Percentiles rank a stretch among this genome's conserved stretches.
These are phyloP conservation scores for Massarina eburnea DNA, from an alignment of 2,329 filamentous ascomycete species.

Conservation along the genomic window DNA sequence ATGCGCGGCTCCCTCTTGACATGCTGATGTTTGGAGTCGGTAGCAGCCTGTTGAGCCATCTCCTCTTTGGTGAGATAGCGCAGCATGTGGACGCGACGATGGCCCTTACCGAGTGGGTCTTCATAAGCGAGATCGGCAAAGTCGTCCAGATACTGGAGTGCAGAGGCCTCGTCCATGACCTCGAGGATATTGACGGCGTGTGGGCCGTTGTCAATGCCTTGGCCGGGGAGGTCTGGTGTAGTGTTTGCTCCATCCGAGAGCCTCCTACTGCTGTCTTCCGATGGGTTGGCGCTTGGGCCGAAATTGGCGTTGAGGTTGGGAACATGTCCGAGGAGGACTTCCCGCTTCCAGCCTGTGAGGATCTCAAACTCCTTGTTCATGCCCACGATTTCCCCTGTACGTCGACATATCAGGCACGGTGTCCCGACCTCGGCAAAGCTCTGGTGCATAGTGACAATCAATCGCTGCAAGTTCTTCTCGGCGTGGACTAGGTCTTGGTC, in stretches of 20 bases:
- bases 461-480: conserved; percentile 95
- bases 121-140: conserved; percentile 92
- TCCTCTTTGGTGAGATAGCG: conserved; percentile 69
- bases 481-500: conserved; percentile 91
- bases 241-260: conserved; percentile 36
- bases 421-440: conserved; percentile 85
- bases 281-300: conserved; percentile 51
- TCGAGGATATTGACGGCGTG: conserved; percentile 90
- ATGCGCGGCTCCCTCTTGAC: conserved; percentile 27
- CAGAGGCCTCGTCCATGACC: conserved; percentile 88
- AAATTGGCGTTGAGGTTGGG: conserved; percentile 85
- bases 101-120: conserved; percentile 82
- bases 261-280: conserved; percentile 35
- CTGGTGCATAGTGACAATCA: conserved; percentile 88
- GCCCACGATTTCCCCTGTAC: conserved; percentile 91
- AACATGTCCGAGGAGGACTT: conserved; percentile 83
- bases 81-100: conserved; percentile 79
- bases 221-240: conserved; percentile 49
- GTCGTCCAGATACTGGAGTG: conserved; percentile 94
- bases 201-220: conserved; percentile 43
- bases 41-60: conserved; percentile 24
- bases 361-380: conserved; percentile 97
- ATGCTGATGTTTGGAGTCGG: conserved; percentile 16
- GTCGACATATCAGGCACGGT: conserved; percentile 86
- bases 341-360: conserved; percentile 90